phyloP scores from a whole-genome alignment of 1,284 basidiomycete species.

The Sporisorium reilianum region DNA sequence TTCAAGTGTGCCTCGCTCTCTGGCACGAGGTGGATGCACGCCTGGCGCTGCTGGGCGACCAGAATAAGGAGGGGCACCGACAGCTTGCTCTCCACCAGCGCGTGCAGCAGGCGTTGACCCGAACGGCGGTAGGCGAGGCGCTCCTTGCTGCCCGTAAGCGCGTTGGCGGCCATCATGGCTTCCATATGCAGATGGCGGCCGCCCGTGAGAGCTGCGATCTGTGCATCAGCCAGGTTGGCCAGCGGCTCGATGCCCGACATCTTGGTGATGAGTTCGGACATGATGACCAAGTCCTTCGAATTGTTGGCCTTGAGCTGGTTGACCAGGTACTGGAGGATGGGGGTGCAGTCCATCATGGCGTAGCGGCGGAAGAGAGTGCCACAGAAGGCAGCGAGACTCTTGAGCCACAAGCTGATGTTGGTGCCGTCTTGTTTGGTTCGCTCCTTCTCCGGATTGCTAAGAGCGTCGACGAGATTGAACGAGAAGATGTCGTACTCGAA shows the following conservation, averaged over 20 bases:
- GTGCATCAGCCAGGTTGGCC: constrained; percentile 80
- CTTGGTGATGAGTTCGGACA: constrained; percentile 91
- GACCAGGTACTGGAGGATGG: constrained; percentile 88
- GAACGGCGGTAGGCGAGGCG: constrained; percentile 52
- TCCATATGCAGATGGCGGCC: constrained; percentile 88
- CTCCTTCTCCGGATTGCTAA: constrained; percentile 83
- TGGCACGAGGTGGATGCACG: constrained; percentile 62
- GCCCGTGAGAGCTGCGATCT: constrained; percentile 89
- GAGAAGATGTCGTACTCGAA: constrained; percentile 95
- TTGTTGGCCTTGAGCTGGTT: constrained; percentile 80
- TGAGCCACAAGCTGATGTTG: constrained; percentile 90
- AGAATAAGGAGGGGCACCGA: constrained; percentile 64
- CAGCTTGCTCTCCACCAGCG: constrained; percentile 52
- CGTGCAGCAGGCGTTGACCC: constrained; percentile 54
- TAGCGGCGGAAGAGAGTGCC: constrained; percentile 92
- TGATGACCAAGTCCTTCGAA: constrained; percentile 87
- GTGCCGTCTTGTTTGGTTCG: constrained; percentile 92
- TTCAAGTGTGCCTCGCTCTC: constrained; percentile 65
- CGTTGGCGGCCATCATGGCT: constrained; percentile 72
- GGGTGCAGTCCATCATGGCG: constrained; percentile 79
- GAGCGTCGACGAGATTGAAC: constrained; percentile 86
- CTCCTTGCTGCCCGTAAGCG: constrained; percentile 51
- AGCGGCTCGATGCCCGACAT: constrained; percentile 88
- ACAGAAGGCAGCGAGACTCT: constrained; percentile 86
- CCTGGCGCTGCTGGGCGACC: constrained; percentile 66